phyloP scores from a whole-genome alignment of 1,139 yeast genomes.

The Geotrichum citri-aurantii region DNA sequence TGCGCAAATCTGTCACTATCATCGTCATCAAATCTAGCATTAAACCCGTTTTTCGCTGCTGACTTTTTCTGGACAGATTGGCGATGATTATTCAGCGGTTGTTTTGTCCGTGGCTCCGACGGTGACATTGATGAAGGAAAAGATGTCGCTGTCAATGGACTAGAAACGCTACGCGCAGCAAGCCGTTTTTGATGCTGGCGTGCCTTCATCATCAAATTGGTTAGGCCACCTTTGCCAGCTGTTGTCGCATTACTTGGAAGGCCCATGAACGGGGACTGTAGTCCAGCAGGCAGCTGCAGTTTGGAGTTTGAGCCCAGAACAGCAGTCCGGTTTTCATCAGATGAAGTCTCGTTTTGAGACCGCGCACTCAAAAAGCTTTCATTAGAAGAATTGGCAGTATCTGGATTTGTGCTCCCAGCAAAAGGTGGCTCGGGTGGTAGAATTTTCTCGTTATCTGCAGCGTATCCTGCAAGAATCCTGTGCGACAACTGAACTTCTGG shows the following conservation, averaged over 20 bases:
- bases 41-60: neutral
- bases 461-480: neutral
- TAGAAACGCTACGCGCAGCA: slow-evolving; percentile 1
- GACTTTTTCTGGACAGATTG: neutral
- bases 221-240: neutral
- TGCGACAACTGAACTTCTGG: neutral
- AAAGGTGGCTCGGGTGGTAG: slow-evolving; percentile 11
- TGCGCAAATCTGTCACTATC: neutral
- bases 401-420: neutral
- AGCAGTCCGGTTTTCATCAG: slow-evolving; percentile 1
- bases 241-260: neutral
- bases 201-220: neutral
- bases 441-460: neutral
- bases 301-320: slow-evolving; percentile 2
- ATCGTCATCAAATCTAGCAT: neutral
- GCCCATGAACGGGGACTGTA: slow-evolving; percentile 4
- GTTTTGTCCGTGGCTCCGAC: neutral
- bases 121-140: neutral
- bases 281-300: neutral
- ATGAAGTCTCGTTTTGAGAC: slow-evolving; percentile 9
- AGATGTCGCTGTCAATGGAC: slow-evolving; percentile 1
- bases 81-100: neutral
- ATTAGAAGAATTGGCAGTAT: slow-evolving; percentile 5
- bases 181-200: neutral
- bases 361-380: slow-evolving; percentile 14